Percentiles rank a stretch among this genome's conserved stretches.
These are phyloP conservation scores for Aureobasidium sp. DNA, from an alignment of 2,329 filamentous ascomycete species.

Conservation along the genomic window DNA sequence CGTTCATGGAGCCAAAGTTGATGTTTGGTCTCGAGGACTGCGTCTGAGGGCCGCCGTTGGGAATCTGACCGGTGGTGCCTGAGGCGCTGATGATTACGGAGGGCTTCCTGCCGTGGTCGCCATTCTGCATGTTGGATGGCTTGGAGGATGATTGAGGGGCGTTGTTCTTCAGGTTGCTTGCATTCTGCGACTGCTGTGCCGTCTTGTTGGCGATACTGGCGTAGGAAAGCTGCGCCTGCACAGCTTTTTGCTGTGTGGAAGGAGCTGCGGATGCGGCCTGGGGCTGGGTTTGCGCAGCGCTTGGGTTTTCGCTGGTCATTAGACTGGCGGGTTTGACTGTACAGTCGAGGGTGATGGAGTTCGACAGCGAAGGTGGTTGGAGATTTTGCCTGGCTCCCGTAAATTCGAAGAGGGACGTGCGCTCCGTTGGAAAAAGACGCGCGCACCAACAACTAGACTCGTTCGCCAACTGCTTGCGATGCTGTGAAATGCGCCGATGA, in stretches of 20 bases:
- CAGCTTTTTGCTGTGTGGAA: constrained; percentile 47
- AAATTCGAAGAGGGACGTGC: neutral
- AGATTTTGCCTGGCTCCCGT: constrained; percentile 15
- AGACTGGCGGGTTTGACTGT: constrained; percentile 29
- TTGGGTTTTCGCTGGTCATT: constrained; percentile 57
- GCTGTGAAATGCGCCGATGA: neutral
- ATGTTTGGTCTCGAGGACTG: constrained; percentile 52
- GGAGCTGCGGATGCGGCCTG: constrained; percentile 43
- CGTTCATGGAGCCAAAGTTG: constrained; percentile 64
- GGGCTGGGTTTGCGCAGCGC: constrained; percentile 41
- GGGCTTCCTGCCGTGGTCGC: constrained; percentile 73
- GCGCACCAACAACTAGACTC: neutral
- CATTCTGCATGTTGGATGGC: constrained; percentile 34
- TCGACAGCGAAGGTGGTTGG: constrained; percentile 18
- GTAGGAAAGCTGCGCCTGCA: constrained; percentile 54
- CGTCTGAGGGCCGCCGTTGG: constrained; percentile 65
- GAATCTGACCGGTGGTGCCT: constrained; percentile 65
- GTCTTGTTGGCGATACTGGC: constrained; percentile 56
- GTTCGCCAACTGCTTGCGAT: neutral
- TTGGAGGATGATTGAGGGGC: constrained; percentile 60
- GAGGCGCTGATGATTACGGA: constrained; percentile 89
- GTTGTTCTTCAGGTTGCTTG: constrained; percentile 67
- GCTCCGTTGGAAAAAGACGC: neutral
- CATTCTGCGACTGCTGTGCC: constrained; percentile 47
- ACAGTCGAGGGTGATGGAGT: constrained; percentile 16